A percentile compares a stretch with the other conserved stretches of the same genome.
Evolutionary conservation across 768 basidiomycete genomes (phyloP).

Genomic region (Boletus huronensis): DNA sequence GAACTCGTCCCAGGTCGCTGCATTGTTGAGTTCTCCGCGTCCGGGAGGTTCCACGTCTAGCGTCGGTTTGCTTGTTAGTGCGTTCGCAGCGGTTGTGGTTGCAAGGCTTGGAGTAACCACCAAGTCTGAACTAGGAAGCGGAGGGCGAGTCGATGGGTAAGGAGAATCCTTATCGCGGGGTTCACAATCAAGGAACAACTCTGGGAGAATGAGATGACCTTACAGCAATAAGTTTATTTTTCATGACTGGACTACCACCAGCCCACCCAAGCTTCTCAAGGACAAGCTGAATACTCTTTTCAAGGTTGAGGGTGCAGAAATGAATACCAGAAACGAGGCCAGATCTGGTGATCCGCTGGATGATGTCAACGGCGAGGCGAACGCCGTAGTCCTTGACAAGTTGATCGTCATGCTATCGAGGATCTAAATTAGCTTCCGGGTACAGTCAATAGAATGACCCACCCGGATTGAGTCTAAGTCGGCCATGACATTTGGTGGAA

Average conservation of each 20-base stretch:
- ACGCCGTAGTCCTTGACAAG: slow-evolving; percentile 96
- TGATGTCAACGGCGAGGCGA: slow-evolving; percentile 76
- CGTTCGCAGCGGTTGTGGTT: slow-evolving; percentile 55
- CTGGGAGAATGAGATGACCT: slow-evolving; percentile 13
- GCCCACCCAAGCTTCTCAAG: slow-evolving; percentile 80
- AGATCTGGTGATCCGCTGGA: slow-evolving; percentile 52
- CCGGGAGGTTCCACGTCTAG: slow-evolving; percentile 54
- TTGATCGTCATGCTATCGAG: slow-evolving; percentile 81
- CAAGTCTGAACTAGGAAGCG: slow-evolving; percentile 34
- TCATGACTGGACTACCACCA: slow-evolving; percentile 37
- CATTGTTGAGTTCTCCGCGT: slow-evolving; percentile 71
- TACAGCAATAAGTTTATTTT: slow-evolving; percentile 71
- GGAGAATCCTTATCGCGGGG: slow-evolving; percentile 38
- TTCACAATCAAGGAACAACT: background rate
- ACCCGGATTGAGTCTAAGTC: slow-evolving; percentile 78
- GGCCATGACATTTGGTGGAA: slow-evolving; percentile 63
- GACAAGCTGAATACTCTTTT: slow-evolving; percentile 88
- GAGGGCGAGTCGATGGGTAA: slow-evolving; percentile 30
- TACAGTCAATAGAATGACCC: slow-evolving; percentile 19
- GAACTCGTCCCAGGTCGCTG: slow-evolving; percentile 89
- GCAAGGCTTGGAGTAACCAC: slow-evolving; percentile 66
- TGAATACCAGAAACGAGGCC: slow-evolving; percentile 75
- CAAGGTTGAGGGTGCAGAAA: slow-evolving; percentile 95
- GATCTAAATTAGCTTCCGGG: background rate
- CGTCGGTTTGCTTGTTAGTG: slow-evolving; percentile 47